Percentiles rank a stretch among this genome's conserved stretches.
phyloP scores from a whole-genome alignment of 331 rosid genomes.

The Acacia pycnantha region DNA sequence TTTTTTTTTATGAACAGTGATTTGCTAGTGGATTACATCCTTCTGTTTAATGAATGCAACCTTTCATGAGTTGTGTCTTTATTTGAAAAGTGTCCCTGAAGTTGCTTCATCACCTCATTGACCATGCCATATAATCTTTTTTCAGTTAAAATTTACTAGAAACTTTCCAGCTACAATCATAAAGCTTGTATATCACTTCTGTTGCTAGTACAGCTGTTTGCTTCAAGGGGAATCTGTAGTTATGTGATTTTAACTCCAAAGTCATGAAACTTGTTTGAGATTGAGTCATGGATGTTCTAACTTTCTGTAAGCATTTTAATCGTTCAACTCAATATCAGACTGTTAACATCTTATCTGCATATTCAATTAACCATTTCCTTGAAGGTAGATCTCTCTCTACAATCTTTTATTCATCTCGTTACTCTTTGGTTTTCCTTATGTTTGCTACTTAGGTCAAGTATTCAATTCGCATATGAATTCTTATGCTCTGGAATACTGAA shows the following conservation, averaged over 20 bases:
- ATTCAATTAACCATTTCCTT: not conserved
- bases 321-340: not conserved
- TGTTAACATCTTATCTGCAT: not conserved
- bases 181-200: not conserved
- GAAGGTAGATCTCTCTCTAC: not conserved
- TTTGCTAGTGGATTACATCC: constrained; percentile 5
- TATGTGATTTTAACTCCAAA: not conserved
- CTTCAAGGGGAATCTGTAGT: not conserved
- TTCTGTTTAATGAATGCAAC: not conserved
- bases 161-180: not conserved
- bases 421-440: not conserved
- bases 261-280: constrained; percentile 11
- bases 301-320: not conserved
- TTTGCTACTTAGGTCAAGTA: not conserved
- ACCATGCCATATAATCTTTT: constrained; percentile 4
- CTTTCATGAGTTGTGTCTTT: constrained; percentile 9
- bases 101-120: not conserved
- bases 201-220: not conserved
- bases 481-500: not conserved
- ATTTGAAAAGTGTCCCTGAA: not conserved
- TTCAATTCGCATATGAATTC: not conserved
- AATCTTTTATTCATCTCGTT: not conserved
- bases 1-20: not conserved
- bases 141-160: not conserved
- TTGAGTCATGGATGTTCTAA: not conserved